A percentile compares a stretch with the other conserved stretches of the same genome.
Conservation (phyloP, 2,329 filamentous ascomycete species). For the Keithomyces neogunnii region DNA sequence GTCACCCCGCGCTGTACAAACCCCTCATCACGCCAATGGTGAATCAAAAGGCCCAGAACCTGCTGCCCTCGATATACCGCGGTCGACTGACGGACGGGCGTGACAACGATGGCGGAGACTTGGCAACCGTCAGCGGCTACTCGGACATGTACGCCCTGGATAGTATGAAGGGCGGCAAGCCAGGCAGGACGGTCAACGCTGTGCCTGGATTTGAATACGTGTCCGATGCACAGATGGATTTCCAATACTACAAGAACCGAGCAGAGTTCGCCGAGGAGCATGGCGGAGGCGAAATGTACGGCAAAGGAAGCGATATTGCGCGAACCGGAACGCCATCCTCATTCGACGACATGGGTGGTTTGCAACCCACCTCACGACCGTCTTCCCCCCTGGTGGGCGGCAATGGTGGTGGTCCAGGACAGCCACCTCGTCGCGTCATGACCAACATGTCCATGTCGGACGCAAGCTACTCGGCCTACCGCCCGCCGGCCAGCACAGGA, state of each 20-base stretch:
- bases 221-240: conserved; percentile 77
- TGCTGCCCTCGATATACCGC: conserved; percentile 77
- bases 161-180: conserved; percentile 55
- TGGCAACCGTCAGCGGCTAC: conserved; percentile 58
- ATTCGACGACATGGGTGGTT: conserved; percentile 31
- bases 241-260: conserved; percentile 84
- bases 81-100: conserved; percentile 66
- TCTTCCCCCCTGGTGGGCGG: conserved; percentile 34
- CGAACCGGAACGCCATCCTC: conserved; percentile 55
- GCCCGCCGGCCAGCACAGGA: conserved; percentile 10
- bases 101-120: conserved; percentile 47
- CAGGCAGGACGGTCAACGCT: conserved; percentile 34
- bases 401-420: conserved; percentile 20
- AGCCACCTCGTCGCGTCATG: conserved; percentile 16
- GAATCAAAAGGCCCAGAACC: conserved; percentile 77
- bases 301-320: conserved; percentile 47
- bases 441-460: conserved; percentile 8
- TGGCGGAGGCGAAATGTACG: conserved; percentile 66
- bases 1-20: conserved; percentile 84
- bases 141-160: conserved; percentile 77
- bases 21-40: conserved; percentile 93
- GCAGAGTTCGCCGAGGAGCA: conserved; percentile 82
- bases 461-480: conserved; percentile 19
- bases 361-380: conserved; percentile 35
- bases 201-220: conserved; percentile 83